Conservation (phyloP, 1,139 yeast genomes). For the Debaryomyces robertsiae region DNA sequence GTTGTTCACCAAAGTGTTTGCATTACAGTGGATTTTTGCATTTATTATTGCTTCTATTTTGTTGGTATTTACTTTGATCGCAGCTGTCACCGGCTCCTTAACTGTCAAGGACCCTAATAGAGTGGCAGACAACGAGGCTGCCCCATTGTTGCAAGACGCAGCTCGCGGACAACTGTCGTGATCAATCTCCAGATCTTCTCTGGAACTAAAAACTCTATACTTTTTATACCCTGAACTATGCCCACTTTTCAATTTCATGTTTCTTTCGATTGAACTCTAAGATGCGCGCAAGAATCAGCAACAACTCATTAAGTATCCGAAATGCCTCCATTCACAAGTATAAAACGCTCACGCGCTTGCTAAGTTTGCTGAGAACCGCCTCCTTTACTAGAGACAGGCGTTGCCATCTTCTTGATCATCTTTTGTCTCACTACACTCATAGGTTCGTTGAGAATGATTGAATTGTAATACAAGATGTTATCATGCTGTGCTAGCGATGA, state of each 20-base stretch:
- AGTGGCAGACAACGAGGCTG: constrained; percentile 22
- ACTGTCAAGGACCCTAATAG: constrained; percentile 17
- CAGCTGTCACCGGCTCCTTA: constrained; percentile 34
- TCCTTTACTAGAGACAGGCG: constrained; percentile 27
- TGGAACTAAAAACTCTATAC: too few species aligned
- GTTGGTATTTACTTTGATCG: constrained; percentile 49
- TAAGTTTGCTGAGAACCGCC: neutral
- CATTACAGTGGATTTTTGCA: constrained; percentile 85
- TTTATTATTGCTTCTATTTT: constrained; percentile 61
- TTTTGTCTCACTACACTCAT: constrained; percentile 48
- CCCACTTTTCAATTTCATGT: too few species aligned
- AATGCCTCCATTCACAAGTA: neutral
- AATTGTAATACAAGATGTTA: constrained; percentile 61
- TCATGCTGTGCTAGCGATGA: constrained; percentile 73
- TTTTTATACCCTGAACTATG: too few species aligned
- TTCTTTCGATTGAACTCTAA: too few species aligned
- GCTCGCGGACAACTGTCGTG: too few species aligned
- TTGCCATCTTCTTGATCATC: constrained; percentile 63
- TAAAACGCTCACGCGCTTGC: neutral
- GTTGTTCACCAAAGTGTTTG: constrained; percentile 64
- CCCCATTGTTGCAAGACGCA: constrained; percentile 26
- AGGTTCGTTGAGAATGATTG: constrained; percentile 64
- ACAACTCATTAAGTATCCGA: too few species aligned
- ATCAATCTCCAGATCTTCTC: too few species aligned
- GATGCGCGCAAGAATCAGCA: too few species aligned